Evolutionary conservation across 805 yeast species (phyloP), one percentile per base, ranked within the genome.

Genomic region (Teunomyces panamensis): DNA sequence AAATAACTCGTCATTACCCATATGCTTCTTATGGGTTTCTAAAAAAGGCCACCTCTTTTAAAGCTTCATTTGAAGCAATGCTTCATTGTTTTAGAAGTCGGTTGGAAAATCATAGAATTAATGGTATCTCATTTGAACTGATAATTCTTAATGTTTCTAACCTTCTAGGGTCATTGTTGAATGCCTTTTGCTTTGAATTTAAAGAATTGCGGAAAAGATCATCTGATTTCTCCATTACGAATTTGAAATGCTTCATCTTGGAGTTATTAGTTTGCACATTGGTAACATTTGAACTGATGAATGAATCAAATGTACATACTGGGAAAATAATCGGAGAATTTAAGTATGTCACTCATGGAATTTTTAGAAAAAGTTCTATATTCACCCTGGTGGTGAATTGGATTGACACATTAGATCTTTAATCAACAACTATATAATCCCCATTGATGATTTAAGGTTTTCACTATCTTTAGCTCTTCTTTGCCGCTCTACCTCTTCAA

Each of bases 401-500:
- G 48, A 20, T 51, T n/a, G 16, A 20, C 10, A 27, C 34, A 13
- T 13, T 49, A 8, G 39, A 44, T 28, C 16, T 41, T 11, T 48
- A 29, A 27, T 14, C 16, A 20, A 11, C 17, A 29, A 17, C 44
- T 54, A 68, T 20, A 68, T 49, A 14, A 65, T 48, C 4, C 73
- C 73, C 46, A 68, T 62, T 4, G 65, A 58, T 50, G 65, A 78
- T 56, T 83, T 82, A 50, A 89, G 68, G 56, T 87, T 87, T 55
- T 84, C 84, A 46, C 77, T 81, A 65, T 89, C 95, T 53, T 87
- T 84, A 51, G 76, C 68, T 55, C 73, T 75, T 49, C 97, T 74
- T 43, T 74, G 55, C 50, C 88, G 73, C 56, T 92, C 98, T 16
- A 88, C 71, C 57, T 89, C 97, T 51, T 87, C 95, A 16, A 90